A percentile compares a stretch with the other conserved stretches of the same genome.
phyloP scores from a whole-genome alignment of 1,139 yeast genomes.

The Debaryomycetaceae sp. region DNA sequence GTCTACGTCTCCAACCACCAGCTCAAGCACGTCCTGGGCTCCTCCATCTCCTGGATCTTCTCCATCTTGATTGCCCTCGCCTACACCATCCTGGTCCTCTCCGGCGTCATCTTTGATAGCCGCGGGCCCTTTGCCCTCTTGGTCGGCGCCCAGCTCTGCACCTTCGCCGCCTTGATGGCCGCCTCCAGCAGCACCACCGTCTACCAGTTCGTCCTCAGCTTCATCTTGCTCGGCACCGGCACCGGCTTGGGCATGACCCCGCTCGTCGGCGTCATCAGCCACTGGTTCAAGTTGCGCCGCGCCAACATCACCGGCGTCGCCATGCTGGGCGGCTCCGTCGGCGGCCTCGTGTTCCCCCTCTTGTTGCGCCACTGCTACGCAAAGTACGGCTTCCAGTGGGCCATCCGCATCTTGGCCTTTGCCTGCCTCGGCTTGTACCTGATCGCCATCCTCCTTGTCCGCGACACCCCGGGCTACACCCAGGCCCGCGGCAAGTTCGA shows the following conservation, averaged over 20 bases:
- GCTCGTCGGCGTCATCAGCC: conserved; percentile 46
- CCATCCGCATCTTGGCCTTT: conserved; percentile 46
- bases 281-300: conserved; percentile 47
- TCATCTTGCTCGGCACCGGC: conserved; percentile 47
- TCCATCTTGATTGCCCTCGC: conserved; percentile 45
- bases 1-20: conserved; percentile 45
- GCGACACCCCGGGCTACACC: too few species aligned
- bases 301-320: conserved; percentile 49
- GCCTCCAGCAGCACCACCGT: conserved; percentile 42
- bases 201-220: conserved; percentile 50
- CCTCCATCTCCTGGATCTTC: conserved; percentile 54
- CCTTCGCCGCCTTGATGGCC: conserved; percentile 38
- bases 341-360: conserved; percentile 50
- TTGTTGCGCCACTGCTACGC: conserved; percentile 38
- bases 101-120: conserved; percentile 53
- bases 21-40: conserved; percentile 26
- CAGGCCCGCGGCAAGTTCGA: conserved; percentile 9
- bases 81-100: conserved; percentile 46
- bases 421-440: conserved; percentile 29
- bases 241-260: conserved; percentile 50
- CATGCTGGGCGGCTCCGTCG: conserved; percentile 52
- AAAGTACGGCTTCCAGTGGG: conserved; percentile 49
- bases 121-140: conserved; percentile 41
- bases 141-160: conserved; percentile 33
- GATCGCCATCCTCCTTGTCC: conserved; percentile 26